Evolutionary conservation across 768 basidiomycete species (phyloP).

Genomic region (Pluteus cervinus): DNA sequence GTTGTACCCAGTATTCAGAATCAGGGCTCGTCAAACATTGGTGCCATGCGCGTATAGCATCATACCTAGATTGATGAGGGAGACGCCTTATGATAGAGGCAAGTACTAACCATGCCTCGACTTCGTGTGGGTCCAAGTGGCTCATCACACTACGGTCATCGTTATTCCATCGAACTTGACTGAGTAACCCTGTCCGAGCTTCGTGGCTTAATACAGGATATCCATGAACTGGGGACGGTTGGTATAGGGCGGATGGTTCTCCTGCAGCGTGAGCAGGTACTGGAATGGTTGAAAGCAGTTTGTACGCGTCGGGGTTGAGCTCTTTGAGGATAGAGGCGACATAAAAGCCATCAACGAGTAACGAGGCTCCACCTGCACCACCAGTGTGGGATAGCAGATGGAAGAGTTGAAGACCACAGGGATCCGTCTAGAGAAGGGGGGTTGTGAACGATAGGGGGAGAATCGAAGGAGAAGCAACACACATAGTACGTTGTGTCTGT

Average conservation of each 20-base stretch:
- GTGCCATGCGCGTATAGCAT: slow-evolving; percentile 78
- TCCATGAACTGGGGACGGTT: slow-evolving; percentile 47
- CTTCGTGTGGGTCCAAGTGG: slow-evolving; percentile 45
- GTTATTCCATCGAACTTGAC: slow-evolving; percentile 90
- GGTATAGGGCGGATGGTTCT: slow-evolving; percentile 51
- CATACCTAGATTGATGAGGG: slow-evolving; percentile 46
- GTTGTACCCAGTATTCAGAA: slow-evolving; percentile 88
- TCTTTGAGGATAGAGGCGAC: slow-evolving; percentile 75
- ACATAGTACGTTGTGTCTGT: slow-evolving; percentile 67
- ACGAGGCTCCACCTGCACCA: slow-evolving; percentile 78
- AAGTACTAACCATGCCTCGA: slow-evolving; percentile 65
- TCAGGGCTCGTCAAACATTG: slow-evolving; percentile 67
- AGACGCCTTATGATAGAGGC: background rate
- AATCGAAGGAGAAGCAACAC: slow-evolving; percentile 13
- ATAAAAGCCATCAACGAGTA: slow-evolving; percentile 97
- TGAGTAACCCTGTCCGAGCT: slow-evolving; percentile 47
- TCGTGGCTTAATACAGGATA: slow-evolving; percentile 76
- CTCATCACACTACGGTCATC: slow-evolving; percentile 85
- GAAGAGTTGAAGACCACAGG: slow-evolving; percentile 93
- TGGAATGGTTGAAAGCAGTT: slow-evolving; percentile 56
- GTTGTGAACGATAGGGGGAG: background rate
- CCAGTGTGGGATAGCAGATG: slow-evolving; percentile 83
- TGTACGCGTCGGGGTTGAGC: slow-evolving; percentile 66
- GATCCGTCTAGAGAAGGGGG: slow-evolving; percentile 65
- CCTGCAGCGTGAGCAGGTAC: slow-evolving; percentile 90